Conservation (phyloP, 257 asterid species). For the Lycium barbarum region DNA sequence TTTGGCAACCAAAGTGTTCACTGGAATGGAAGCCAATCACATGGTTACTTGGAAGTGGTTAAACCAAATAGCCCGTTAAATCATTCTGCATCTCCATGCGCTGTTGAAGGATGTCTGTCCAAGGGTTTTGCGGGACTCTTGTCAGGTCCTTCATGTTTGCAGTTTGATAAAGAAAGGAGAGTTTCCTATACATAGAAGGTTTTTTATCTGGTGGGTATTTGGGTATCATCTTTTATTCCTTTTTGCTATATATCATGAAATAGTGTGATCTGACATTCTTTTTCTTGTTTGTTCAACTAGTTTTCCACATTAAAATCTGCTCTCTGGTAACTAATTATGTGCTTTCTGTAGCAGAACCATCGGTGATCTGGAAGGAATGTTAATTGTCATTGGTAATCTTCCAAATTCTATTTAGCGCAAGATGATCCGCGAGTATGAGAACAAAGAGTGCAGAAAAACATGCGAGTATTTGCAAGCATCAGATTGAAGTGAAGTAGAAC, state of each 20-base stretch:
- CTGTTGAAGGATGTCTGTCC: slow-evolving; percentile 82
- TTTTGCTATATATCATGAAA: not conserved
- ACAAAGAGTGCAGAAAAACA: not conserved
- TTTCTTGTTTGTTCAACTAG: not conserved
- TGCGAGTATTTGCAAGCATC: not conserved
- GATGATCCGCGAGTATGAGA: not conserved
- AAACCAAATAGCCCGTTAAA: slow-evolving; percentile 47
- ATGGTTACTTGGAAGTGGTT: slow-evolving; percentile 40
- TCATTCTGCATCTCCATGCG: slow-evolving; percentile 57
- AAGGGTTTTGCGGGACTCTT: slow-evolving; percentile 82
- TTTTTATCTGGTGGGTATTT: not conserved
- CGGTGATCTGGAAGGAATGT: not conserved
- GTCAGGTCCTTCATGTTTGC: slow-evolving; percentile 61
- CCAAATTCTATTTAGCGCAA: not conserved
- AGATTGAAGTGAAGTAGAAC: slow-evolving; percentile 12
- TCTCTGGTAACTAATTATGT: not conserved
- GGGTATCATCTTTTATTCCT: not conserved
- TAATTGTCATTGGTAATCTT: not conserved
- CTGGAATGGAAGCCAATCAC: slow-evolving; percentile 42
- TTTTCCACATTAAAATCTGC: not conserved
- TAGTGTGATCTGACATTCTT: not conserved
- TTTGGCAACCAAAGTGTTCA: slow-evolving; percentile 34
- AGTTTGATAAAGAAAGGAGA: slow-evolving; percentile 51
- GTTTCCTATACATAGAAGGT: slow-evolving; percentile 48
- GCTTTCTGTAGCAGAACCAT: not conserved